Evolutionary conservation across 805 yeast species (phyloP), one percentile per base, ranked within the genome.

Genomic region (Tanozyma kutaoensis): DNA sequence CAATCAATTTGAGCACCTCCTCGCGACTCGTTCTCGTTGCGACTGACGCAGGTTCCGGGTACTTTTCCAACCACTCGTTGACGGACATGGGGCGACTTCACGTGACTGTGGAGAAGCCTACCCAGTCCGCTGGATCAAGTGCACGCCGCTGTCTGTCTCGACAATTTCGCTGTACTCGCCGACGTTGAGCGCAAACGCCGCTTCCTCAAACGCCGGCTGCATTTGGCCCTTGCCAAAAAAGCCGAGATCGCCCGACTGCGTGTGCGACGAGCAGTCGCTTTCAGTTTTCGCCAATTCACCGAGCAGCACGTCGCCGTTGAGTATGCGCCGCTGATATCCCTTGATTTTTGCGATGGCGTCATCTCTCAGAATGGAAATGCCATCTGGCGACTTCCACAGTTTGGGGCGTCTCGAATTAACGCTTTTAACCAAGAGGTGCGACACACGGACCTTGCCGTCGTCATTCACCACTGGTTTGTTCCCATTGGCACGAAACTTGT

Each of bases 171-270:
- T 76, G 24, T 79, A 50, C 46, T 86, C 91, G 13, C 95, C 95
- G 13, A 84, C 75, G 37, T 80, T 71, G 37, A 91, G 58, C 4
- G 55, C 74, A 48, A 79, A 88, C 2, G 95, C 76, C 2, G 91
- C 93, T 33, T 74, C 74, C 52, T 91, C 98, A 45, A 91, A 91
- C 32, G 77, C 57, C 20, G 95, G 95, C 52, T 91, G 97, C 98
- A 91, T 91, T 41, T 77, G 85, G 22, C 95, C 95, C 34, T 66
- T 72, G 14, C 79, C 82, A 46, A 91, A 91, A 45, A 57, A 72
- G 0, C 98, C 97, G 41, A 91, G 62, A 49, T 91, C 98, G 24
- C 98, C 98, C 13, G 85, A 84, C 43, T 80, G 74, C 25, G 77
- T 60, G 42, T 79, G 93, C 8, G 93, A 77, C 12, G 80, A 69